Evolutionary conservation across 2,329 filamentous ascomycete genomes (phyloP).

Genomic region (Phoma herbarum): DNA sequence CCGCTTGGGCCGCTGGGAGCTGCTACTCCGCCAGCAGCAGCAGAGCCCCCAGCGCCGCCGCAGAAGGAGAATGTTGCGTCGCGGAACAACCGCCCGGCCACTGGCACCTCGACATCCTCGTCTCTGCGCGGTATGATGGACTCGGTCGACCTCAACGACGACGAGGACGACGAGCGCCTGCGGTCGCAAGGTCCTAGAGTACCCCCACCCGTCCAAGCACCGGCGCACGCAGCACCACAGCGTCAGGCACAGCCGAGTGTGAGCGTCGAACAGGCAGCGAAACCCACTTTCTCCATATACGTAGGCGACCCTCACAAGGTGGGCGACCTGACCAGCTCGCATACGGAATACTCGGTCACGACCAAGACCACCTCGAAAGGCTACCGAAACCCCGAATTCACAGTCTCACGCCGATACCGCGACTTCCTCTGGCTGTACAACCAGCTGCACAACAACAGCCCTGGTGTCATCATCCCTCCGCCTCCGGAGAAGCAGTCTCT

Average conservation of each 20-base stretch:
- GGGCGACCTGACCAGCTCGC: conserved; percentile 93
- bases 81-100: conserved; percentile 57
- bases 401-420: conserved; percentile 90
- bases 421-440: conserved; percentile 99
- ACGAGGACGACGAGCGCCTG: conserved; percentile 58
- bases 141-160: conserved; percentile 76
- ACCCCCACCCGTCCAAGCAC: conserved; percentile 69
- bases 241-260: conserved; percentile 76
- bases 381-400: conserved; percentile 90
- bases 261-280: conserved; percentile 90
- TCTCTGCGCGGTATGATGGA: conserved; percentile 64
- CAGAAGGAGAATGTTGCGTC: conserved; percentile 68
- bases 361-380: conserved; percentile 98
- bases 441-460: conserved; percentile 91
- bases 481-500: conserved; percentile 98
- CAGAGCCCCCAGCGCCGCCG: conserved; percentile 71
- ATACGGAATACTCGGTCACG: conserved; percentile 95
- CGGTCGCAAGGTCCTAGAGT: conserved; percentile 65
- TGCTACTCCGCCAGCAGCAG: conserved; percentile 60
- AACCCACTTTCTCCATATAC: conserved; percentile 87
- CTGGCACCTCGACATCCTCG: conserved; percentile 62
- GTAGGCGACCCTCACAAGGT: conserved; percentile 99
- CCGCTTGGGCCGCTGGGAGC: conserved; percentile 81
- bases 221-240: conserved; percentile 56
- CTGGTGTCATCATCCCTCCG: conserved; percentile 92